phyloP scores from a whole-genome alignment of 2,329 filamentous ascomycete species.

The Amesomyces nigricolor region DNA sequence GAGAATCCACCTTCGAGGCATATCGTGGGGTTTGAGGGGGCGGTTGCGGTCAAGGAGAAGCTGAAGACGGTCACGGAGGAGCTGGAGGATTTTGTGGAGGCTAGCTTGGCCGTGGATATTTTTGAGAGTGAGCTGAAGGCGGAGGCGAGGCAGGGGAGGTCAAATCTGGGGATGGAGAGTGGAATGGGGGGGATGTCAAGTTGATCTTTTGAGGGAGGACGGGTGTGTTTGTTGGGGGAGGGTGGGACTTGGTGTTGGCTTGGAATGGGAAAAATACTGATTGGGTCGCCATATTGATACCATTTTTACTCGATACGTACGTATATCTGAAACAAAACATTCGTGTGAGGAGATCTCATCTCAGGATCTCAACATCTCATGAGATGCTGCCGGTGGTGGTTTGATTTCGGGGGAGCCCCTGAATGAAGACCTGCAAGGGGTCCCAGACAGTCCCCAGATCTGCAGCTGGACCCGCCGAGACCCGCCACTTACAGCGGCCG shows the following conservation, averaged over 20 bases:
- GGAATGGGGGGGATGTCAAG: background rate
- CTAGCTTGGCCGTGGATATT: conserved; percentile 79
- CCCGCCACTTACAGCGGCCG: conserved; percentile 15
- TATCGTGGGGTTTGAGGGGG: conserved; percentile 87
- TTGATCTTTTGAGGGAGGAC: background rate
- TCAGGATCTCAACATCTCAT: too few relatives aligned
- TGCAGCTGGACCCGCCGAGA: background rate
- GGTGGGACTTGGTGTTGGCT: too few relatives aligned
- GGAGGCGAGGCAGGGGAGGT: conserved; percentile 41
- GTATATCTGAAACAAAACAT: too few relatives aligned
- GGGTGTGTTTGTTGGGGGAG: too few relatives aligned
- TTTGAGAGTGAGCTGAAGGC: conserved; percentile 51
- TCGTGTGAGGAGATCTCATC: too few relatives aligned
- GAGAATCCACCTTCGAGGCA: conserved; percentile 92
- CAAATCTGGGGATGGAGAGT: conserved; percentile 5
- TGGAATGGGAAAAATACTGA: too few relatives aligned
- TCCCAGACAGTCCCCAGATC: background rate
- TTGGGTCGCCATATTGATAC: too few relatives aligned
- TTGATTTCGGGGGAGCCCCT: too few relatives aligned
- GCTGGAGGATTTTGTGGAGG: conserved; percentile 90
- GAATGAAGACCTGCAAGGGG: background rate
- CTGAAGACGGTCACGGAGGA: conserved; percentile 94
- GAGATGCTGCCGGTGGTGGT: too few relatives aligned
- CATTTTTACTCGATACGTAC: too few relatives aligned
- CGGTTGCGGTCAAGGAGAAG: conserved; percentile 87